Percentiles rank a stretch among this genome's conserved stretches.
phyloP scores from a whole-genome alignment of 2,329 filamentous ascomycete species.

The Aspergillus proliferans region DNA sequence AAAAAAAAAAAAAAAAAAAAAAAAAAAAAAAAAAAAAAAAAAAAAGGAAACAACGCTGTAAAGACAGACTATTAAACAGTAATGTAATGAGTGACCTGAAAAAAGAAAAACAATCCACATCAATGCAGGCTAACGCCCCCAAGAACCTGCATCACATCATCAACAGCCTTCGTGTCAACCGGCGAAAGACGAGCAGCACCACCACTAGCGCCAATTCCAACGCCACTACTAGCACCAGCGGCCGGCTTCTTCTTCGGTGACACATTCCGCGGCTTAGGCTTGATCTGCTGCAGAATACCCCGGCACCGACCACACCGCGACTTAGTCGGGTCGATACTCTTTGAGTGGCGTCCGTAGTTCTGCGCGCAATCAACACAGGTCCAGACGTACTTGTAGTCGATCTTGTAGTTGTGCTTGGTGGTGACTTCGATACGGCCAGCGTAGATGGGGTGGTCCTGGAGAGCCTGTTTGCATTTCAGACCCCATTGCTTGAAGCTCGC shows the following conservation, averaged over 20 bases:
- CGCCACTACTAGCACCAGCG: background rate
- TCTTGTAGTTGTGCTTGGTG: constrained; percentile 82
- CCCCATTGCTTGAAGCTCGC: constrained; percentile 73
- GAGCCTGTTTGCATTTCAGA: constrained; percentile 29
- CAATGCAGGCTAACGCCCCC: constrained; percentile 4
- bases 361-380: constrained; percentile 61
- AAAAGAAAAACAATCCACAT: background rate
- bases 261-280: constrained; percentile 61
- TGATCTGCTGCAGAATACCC: constrained; percentile 64
- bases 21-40: background rate
- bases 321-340: constrained; percentile 67
- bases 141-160: constrained; percentile 8
- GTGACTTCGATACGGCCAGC: constrained; percentile 65
- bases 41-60: background rate
- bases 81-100: background rate
- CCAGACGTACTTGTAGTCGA: constrained; percentile 92
- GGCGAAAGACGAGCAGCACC: background rate
- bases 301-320: constrained; percentile 76
- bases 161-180: constrained; percentile 1
- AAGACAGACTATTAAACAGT: background rate
- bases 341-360: constrained; percentile 77
- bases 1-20: background rate
- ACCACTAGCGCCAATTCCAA: background rate
- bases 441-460: constrained; percentile 47
- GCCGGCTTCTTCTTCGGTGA: constrained; percentile 21